Evolutionary conservation across 257 asterid species (phyloP), one percentile per base, ranked within the genome.

Genomic region (Nicotiana undulata): DNA sequence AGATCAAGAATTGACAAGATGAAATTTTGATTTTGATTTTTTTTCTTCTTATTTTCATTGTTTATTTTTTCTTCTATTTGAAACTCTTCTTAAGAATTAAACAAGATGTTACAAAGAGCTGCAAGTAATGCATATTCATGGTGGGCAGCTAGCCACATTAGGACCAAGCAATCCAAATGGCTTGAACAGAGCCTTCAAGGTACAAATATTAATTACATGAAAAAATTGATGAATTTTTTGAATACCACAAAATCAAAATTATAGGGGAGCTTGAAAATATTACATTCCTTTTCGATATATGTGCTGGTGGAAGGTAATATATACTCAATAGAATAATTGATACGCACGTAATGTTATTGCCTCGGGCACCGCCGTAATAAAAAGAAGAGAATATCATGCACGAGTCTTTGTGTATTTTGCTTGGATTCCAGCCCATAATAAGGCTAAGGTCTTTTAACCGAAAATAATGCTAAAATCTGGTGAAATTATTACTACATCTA

Each of bases 61-160:
- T 15, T 0, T 2, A 26, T 37, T 40, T 40, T 40, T 40, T 40
- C 0, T 8, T 8, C 46, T 40, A 2, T 40, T 40, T 40, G 3
- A 64, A 66, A 5, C 20, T 58, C 32, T 44, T 78, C 24, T n/a
- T 78, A 72, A 72, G 56, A 77, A 79, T 6, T 59, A 63, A 26
- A 49, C 82, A 51, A 46, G 55, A 29, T 46, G 90, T 82, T 88
- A 56, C 89, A 88, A 20, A 85, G 89, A 44, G 90, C 88, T 63
- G 89, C 90, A 74, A 88, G 82, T 70, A 85, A 88, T 84, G 87
- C 89, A 20, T 84, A 87, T 85, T 87, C 90, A 81, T 87, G 90
- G 90, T 85, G 89, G 90, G 81, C 83, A 82, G 89, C 89, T 11
- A 85, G 89, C 85, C 90, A 87, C 58, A 82, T 87, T 32, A 83